These are phyloP conservation scores for Ophiocordyceps robertsii DNA, from an alignment of 2,329 filamentous ascomycete genomes.

Conservation along the genomic window DNA sequence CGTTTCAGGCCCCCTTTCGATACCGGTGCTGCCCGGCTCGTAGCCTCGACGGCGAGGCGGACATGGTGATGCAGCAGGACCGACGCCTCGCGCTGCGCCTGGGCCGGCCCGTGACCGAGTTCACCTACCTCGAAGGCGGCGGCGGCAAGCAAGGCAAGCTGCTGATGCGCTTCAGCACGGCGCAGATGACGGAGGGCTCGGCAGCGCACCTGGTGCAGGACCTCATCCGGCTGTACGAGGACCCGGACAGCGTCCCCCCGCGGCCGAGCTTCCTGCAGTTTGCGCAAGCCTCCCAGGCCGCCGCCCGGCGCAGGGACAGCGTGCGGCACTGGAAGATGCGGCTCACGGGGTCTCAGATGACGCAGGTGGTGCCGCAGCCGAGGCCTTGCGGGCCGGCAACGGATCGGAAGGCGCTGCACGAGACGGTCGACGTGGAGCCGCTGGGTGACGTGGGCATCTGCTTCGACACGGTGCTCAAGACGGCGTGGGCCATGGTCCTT, in stretches of 20 bases:
- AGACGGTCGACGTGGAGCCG: constrained; percentile 25
- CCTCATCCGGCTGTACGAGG: constrained; percentile 30
- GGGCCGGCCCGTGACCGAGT: constrained; percentile 31
- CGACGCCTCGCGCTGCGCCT: constrained; percentile 26
- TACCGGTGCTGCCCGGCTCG: constrained; percentile 25
- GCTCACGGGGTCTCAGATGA: constrained; percentile 31
- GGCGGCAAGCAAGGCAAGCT: constrained; percentile 27
- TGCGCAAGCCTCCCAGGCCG: constrained; percentile 22
- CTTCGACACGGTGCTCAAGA: constrained; percentile 40
- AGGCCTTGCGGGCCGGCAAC: constrained; percentile 25
- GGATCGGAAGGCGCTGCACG: constrained; percentile 24
- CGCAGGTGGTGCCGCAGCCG: constrained; percentile 27
- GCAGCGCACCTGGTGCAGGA: constrained; percentile 33
- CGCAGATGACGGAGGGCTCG: constrained; percentile 35
- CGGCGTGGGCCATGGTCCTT: constrained; percentile 43
- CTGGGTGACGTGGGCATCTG: constrained; percentile 29
- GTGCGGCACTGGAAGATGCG: constrained; percentile 31
- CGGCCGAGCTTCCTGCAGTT: constrained; percentile 35
- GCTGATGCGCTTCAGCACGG: constrained; percentile 31
- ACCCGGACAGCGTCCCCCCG: constrained; percentile 17
- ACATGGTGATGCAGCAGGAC: constrained; percentile 29
- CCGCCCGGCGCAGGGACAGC: constrained; percentile 21
- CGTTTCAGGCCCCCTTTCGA: constrained; percentile 28
- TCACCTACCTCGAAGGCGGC: constrained; percentile 34
- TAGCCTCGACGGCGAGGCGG: constrained; percentile 22